A percentile compares a stretch with the other conserved stretches of the same genome.
Conservation (phyloP, 352 stramenopile genomes). For the Phytopythium mirpurense region DNA sequence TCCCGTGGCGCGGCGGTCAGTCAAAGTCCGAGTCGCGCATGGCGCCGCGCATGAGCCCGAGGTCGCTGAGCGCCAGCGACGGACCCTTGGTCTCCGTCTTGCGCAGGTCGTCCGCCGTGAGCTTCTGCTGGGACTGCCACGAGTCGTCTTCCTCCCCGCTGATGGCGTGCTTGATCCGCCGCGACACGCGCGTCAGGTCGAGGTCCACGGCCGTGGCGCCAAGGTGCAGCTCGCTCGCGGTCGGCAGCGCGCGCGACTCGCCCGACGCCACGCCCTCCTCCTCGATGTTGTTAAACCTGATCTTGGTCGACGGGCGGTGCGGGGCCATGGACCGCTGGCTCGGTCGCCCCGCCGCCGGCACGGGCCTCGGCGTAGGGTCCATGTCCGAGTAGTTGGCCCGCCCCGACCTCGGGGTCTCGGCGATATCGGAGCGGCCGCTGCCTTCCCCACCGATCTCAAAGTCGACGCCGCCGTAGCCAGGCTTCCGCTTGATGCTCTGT, state of each 20-base stretch:
- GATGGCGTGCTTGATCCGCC: constrained; percentile 38
- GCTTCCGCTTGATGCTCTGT: constrained; percentile 40
- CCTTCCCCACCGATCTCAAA: constrained; percentile 14
- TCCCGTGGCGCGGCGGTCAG: too few species aligned
- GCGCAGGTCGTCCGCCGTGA: constrained; percentile 51
- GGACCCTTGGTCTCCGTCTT: constrained; percentile 31
- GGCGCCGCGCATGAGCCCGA: constrained; percentile 17
- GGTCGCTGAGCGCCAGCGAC: constrained; percentile 37
- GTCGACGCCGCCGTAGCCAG: constrained; percentile 10
- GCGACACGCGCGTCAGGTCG: constrained; percentile 50
- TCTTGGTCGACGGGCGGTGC: constrained; percentile 19
- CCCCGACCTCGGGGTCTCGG: constrained; percentile 18
- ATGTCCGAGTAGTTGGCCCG: constrained; percentile 27
- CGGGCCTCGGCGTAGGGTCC: constrained; percentile 9
- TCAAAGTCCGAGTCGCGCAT: constrained; percentile 20
- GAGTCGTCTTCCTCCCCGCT: constrained; percentile 18
- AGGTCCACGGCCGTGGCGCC: constrained; percentile 29
- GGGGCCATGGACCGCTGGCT: constrained; percentile 7
- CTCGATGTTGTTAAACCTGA: constrained; percentile 60
- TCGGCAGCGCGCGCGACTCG: neutral
- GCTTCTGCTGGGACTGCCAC: constrained; percentile 22
- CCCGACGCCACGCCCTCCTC: constrained; percentile 36
- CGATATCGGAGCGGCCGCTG: constrained; percentile 13
- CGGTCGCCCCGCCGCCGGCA: neutral
- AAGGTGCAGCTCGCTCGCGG: constrained; percentile 13